Evolutionary conservation across 176 grass and related monocot genomes (phyloP), one percentile per base, ranked within the genome.

Genomic region (Zizania latifolia): DNA sequence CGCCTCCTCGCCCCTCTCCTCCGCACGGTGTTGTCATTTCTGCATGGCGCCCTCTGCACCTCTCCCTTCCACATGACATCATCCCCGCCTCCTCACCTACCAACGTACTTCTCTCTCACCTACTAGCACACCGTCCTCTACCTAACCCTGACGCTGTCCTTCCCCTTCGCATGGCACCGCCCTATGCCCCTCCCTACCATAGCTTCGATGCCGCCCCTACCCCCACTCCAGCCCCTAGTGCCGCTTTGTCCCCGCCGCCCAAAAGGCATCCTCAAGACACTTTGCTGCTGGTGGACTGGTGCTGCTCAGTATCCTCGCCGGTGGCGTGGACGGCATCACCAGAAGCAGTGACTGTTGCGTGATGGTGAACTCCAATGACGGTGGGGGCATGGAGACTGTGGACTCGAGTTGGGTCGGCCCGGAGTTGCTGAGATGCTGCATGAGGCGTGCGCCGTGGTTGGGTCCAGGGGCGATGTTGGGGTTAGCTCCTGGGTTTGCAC

Each of bases 271-370:
- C 95, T 67, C 95, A 82, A 8, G 95, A 91, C 84, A 94, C 73
- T 84, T 99, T 94, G 64, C 89, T 99, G 74, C 76, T 99, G 19
- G n/a, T n/a, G n/a, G n/a, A n/a, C n/a, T n/a, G n/a, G 91, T 82
- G 38, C 86, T 94, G 70, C 82, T 87, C n/a, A 93, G 91, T 68
- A 83, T 74, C 56, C 82, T 88, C 9, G 84, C 78, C 6, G 84
- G 83, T 1, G 89, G 95, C 2, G 87, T 86, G 10, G 94, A 98
- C 16, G 91, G 88, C 68, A 92, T 75, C 23, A 61, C 91, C 0
- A 89, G 86, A 11, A 92, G 81, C 38, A 82, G 85, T 56, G 67
- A 59, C 65, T 69, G 74, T 37, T 50, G 90, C 45, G 72, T 37
- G 40, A 37, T 68, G 41, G 68, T 21, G 69, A 88, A 79, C 62